Evolutionary conservation across 345 rosid genomes (phyloP).

Genomic region (Corchorus olitorius): DNA sequence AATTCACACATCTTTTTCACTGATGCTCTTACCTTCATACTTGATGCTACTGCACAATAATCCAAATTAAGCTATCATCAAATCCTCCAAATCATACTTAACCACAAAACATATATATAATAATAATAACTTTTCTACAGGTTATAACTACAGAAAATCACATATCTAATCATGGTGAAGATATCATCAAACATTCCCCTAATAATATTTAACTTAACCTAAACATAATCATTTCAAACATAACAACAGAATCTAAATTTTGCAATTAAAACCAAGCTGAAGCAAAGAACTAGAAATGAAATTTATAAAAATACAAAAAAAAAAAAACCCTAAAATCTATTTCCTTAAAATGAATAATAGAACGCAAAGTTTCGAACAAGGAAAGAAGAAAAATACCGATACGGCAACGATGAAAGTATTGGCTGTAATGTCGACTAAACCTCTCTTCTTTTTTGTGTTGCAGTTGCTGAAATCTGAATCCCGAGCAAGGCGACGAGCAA

Average conservation of each 20-base stretch:
- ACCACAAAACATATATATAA: neutral
- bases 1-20: slow-evolving; percentile 98
- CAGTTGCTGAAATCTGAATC: neutral
- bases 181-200: neutral
- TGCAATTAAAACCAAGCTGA: neutral
- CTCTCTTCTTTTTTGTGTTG: neutral
- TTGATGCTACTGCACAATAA: slow-evolving; percentile 32
- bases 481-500: neutral
- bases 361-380: neutral
- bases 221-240: neutral
- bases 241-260: neutral
- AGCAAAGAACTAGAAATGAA: too few relatives aligned
- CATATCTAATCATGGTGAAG: neutral
- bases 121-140: neutral
- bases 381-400: neutral
- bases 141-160: neutral
- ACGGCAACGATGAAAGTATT: neutral
- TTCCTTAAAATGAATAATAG: neutral
- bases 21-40: slow-evolving; percentile 90
- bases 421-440: neutral
- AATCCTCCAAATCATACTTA: neutral
- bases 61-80: slow-evolving; percentile 9
- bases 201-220: neutral
- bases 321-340: too few relatives aligned
- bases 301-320: neutral